Conservation (phyloP, 257 asterid genomes). For the Solanum pennellii region DNA sequence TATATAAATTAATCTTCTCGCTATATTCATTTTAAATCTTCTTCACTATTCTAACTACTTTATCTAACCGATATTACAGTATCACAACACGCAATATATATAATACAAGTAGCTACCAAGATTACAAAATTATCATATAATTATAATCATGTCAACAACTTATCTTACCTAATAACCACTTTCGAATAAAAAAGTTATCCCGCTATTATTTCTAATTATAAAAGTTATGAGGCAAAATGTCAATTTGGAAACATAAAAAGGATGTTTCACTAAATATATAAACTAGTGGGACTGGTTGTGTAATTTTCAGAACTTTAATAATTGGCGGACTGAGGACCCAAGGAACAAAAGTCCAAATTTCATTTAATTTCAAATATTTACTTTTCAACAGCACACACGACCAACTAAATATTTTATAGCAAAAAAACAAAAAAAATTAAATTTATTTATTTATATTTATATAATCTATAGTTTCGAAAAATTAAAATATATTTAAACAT, state of each 20-base stretch:
- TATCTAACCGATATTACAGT: rapidly evolving
- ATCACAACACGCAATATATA: not conserved
- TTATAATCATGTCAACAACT: not conserved
- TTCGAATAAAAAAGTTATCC: not conserved
- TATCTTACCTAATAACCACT: not conserved
- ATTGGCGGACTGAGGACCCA: not conserved
- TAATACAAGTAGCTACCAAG: no score
- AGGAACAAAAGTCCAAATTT: not conserved
- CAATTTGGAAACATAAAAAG: not conserved
- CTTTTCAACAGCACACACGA: not conserved
- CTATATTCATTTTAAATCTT: not conserved
- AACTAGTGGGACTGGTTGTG: not conserved
- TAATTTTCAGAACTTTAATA: not conserved
- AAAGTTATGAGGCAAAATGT: not conserved
- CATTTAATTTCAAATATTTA: not conserved
- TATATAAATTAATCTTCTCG: not conserved
- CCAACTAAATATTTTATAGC: not conserved
- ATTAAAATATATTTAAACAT: no score
- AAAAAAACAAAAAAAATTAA: not conserved
- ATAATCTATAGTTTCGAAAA: not conserved
- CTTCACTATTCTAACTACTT: not conserved
- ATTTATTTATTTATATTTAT: not conserved
- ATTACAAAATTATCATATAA: not conserved
- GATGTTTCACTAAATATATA: not conserved
- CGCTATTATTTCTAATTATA: not conserved